phyloP scores from a whole-genome alignment of 2,329 filamentous ascomycete genomes.

The Thelonectria olida region DNA sequence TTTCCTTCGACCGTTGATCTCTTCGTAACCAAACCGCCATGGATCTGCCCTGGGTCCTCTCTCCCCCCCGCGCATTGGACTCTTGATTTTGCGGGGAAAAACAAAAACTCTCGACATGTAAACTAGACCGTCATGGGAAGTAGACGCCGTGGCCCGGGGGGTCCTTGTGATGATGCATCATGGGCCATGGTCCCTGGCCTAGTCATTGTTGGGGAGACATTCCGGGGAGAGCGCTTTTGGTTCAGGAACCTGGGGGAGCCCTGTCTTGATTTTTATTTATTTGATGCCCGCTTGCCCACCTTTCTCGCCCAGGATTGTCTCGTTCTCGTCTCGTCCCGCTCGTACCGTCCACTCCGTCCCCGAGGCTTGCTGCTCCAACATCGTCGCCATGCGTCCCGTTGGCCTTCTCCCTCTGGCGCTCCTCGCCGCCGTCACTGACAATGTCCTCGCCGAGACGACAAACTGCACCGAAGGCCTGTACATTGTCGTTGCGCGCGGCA shows the following conservation, averaged over 20 bases:
- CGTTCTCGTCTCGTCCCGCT: neutral
- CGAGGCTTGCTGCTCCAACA: neutral
- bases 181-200: neutral
- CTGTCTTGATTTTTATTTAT: too few species aligned
- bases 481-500: constrained; percentile 52
- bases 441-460: constrained; percentile 32
- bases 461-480: constrained; percentile 49
- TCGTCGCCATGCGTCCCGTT: constrained; percentile 29
- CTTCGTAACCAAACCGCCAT: neutral
- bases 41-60: neutral
- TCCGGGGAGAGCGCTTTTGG: too few species aligned
- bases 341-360: neutral
- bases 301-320: neutral
- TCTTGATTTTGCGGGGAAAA: neutral
- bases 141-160: neutral
- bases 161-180: neutral
- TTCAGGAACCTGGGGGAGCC: neutral
- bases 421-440: constrained; percentile 31
- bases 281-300: too few species aligned
- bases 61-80: neutral
- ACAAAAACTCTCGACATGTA: neutral
- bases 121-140: neutral
- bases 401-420: constrained; percentile 34
- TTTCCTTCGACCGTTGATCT: too few species aligned
- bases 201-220: too few species aligned